Conservation (phyloP, 1,284 basidiomycete species). For the Prillingera fragicola region DNA sequence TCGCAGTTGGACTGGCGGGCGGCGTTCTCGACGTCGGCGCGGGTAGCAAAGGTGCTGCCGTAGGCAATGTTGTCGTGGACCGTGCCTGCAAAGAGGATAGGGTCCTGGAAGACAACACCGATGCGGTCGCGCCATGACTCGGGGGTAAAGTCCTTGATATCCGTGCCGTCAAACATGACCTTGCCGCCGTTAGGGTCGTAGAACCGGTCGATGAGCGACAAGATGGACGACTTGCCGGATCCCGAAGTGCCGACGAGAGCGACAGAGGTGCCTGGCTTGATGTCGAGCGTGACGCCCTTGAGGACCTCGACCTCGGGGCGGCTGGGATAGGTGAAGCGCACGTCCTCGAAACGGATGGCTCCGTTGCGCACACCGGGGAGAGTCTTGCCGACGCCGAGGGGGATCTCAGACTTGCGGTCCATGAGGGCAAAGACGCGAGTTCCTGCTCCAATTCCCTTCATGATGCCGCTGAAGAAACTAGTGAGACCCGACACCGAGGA, state of each 20-base stretch:
- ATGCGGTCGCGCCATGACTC: constrained; percentile 80
- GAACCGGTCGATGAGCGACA: constrained; percentile 80
- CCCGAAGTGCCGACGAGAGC: constrained; percentile 89
- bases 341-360: constrained; percentile 67
- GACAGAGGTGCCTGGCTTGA: constrained; percentile 76
- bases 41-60: constrained; percentile 66
- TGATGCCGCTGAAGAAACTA: constrained; percentile 49
- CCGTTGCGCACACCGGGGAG: constrained; percentile 59
- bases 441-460: constrained; percentile 70
- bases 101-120: constrained; percentile 75
- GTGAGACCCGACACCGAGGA: constrained; percentile 49
- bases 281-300: constrained; percentile 68
- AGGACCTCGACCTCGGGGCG: constrained; percentile 71
- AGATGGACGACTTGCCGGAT: constrained; percentile 86
- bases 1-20: constrained; percentile 90
- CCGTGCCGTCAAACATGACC: constrained; percentile 79
- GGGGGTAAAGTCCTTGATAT: constrained; percentile 76
- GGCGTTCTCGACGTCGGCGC: constrained; percentile 78
- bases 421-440: constrained; percentile 88
- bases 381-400: constrained; percentile 57
- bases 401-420: constrained; percentile 69
- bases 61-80: constrained; percentile 92
- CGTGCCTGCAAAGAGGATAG: constrained; percentile 62
- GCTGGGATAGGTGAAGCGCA: constrained; percentile 81
- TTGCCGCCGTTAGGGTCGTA: constrained; percentile 83